These are phyloP conservation scores for Exophiala aquamarina DNA, from an alignment of 2,329 filamentous ascomycete species.

Conservation along the genomic window DNA sequence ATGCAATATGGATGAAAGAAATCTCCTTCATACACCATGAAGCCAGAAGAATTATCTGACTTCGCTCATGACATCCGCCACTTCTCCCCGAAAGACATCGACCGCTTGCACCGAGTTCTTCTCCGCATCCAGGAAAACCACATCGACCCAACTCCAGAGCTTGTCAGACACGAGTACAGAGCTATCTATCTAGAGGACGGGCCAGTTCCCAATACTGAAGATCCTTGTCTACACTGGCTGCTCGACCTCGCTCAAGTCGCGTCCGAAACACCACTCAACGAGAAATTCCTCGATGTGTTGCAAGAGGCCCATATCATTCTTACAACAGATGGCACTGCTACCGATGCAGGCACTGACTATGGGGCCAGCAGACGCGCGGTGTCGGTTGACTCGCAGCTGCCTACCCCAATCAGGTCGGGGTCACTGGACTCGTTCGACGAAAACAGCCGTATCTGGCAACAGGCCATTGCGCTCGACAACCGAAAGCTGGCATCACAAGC, in stretches of 20 bases:
- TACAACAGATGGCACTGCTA: constrained; percentile 13
- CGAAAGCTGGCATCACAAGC: constrained; percentile 18
- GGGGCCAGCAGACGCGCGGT: neutral
- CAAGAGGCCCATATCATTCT: constrained; percentile 20
- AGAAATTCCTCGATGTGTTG: constrained; percentile 22
- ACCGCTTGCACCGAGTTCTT: constrained; percentile 17
- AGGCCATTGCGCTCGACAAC: constrained; percentile 21
- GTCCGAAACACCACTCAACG: constrained; percentile 9
- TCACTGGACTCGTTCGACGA: constrained; percentile 14
- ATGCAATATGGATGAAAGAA: neutral
- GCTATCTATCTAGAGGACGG: constrained; percentile 9
- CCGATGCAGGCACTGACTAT: constrained; percentile 11
- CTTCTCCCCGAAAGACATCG: constrained; percentile 17
- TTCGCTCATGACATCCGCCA: constrained; percentile 11
- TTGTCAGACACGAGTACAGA: constrained; percentile 8
- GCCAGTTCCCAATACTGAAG: neutral
- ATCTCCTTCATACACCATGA: constrained; percentile 8
- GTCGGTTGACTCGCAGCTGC: neutral
- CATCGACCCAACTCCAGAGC: constrained; percentile 2
- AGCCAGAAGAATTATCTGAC: constrained; percentile 14
- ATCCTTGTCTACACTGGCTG: constrained; percentile 15
- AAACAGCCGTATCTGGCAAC: constrained; percentile 18
- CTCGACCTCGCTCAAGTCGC: constrained; percentile 12
- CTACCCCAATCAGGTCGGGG: neutral
- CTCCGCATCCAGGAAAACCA: constrained; percentile 12